Percentiles rank a stretch among this genome's conserved stretches.
phyloP scores from a whole-genome alignment of 768 basidiomycete species.

The Inosperma sp. region DNA sequence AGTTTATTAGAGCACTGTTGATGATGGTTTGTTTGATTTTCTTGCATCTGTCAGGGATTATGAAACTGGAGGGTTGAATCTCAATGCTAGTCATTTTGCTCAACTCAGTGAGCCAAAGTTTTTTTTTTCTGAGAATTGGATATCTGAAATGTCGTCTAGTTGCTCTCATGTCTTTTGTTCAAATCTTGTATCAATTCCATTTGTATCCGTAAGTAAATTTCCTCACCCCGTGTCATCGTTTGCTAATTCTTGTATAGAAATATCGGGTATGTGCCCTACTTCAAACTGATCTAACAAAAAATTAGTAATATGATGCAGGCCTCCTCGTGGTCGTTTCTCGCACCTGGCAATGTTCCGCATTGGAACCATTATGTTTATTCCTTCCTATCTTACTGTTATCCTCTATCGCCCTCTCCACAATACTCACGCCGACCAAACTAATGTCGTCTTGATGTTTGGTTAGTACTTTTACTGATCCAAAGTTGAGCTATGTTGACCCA shows the following conservation, averaged over 20 bases:
- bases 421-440: conserved; percentile 56
- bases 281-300: neutral
- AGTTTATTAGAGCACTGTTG: neutral
- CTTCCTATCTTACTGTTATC: conserved; percentile 78
- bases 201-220: conserved; percentile 70
- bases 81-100: conserved; percentile 90
- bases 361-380: conserved; percentile 82
- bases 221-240: conserved; percentile 1
- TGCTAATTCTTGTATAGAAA: conserved; percentile 39
- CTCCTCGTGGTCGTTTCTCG: conserved; percentile 77
- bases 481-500: conserved; percentile 11
- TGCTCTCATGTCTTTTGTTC: conserved; percentile 90
- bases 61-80: conserved; percentile 80
- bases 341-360: conserved; percentile 88
- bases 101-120: conserved; percentile 60
- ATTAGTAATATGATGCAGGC: conserved; percentile 36
- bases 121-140: neutral
- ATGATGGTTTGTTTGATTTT: neutral
- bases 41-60: conserved; percentile 53
- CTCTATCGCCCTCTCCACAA: conserved; percentile 74
- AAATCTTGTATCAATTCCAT: conserved; percentile 88
- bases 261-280: conserved; percentile 44
- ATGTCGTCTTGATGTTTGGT: conserved; percentile 79
- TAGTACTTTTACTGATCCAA: conserved; percentile 11
- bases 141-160: conserved; percentile 40